Conservation (phyloP, 345 rosid species). For the Euphorbia peplus region DNA sequence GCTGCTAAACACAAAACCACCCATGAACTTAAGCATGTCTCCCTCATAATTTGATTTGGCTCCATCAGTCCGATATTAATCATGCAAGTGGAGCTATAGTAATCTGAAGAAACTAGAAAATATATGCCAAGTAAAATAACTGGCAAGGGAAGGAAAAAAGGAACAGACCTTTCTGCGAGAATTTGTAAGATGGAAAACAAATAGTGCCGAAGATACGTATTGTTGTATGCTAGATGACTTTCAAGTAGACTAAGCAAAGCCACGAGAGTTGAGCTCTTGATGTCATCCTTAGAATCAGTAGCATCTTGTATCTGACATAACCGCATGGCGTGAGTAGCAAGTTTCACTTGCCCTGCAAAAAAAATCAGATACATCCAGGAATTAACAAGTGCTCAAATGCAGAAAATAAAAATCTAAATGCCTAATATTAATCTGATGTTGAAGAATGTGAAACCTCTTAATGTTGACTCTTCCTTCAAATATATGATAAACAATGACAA, state of each 20-base stretch:
- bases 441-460: slow-evolving; percentile 60
- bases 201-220: slow-evolving; percentile 73
- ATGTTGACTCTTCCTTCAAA: slow-evolving; percentile 71
- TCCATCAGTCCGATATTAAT: neutral
- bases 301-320: slow-evolving; percentile 65
- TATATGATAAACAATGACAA: slow-evolving; percentile 61
- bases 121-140: neutral
- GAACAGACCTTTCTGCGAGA: slow-evolving; percentile 75
- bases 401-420: neutral
- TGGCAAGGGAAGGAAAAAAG: slow-evolving; percentile 5
- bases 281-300: slow-evolving; percentile 42
- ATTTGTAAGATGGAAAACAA: slow-evolving; percentile 78
- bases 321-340: slow-evolving; percentile 71
- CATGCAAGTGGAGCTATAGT: neutral
- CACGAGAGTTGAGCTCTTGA: slow-evolving; percentile 46
- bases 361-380: neutral
- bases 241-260: slow-evolving; percentile 73
- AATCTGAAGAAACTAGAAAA: neutral
- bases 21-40: neutral
- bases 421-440: neutral
- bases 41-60: neutral
- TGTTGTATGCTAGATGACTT: slow-evolving; percentile 64
- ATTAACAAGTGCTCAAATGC: neutral
- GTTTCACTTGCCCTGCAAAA: slow-evolving; percentile 86
- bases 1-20: neutral